Conservation (phyloP, 805 yeast species). For the Candida loeiensis region DNA sequence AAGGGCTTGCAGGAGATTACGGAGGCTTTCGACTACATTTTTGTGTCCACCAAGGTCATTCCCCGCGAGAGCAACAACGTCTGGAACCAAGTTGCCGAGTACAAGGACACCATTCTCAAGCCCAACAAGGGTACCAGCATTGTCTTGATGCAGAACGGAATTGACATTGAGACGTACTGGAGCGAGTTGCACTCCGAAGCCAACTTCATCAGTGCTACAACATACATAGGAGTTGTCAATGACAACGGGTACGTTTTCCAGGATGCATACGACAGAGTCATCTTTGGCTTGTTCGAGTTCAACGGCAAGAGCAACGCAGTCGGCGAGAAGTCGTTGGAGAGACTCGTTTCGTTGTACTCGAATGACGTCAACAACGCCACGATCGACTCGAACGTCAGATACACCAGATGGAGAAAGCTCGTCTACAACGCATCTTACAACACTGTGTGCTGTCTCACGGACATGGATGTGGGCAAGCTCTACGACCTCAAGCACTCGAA, state of each 20-base stretch:
- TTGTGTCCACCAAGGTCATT: slow-evolving; percentile 33
- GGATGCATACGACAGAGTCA: slow-evolving; percentile 14
- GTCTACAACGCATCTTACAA: slow-evolving; percentile 36
- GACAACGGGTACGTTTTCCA: slow-evolving; percentile 29
- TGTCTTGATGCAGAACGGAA: slow-evolving; percentile 40
- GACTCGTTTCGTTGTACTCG: slow-evolving; percentile 26
- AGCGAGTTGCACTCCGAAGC: slow-evolving; percentile 29
- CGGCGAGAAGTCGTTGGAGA: slow-evolving; percentile 20
- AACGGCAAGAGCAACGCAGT: slow-evolving; percentile 15
- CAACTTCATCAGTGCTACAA: slow-evolving; percentile 35
- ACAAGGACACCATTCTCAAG: slow-evolving; percentile 12
- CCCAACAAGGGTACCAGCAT: slow-evolving; percentile 20
- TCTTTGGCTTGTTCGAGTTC: slow-evolving; percentile 25
- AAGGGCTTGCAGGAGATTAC: slow-evolving; percentile 21
- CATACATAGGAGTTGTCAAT: slow-evolving; percentile 33
- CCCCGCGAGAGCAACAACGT: slow-evolving; percentile 22
- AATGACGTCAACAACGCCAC: slow-evolving; percentile 33
- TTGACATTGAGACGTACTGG: slow-evolving; percentile 34
- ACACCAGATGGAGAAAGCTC: slow-evolving; percentile 39
- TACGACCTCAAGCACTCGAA: slow-evolving; percentile 21
- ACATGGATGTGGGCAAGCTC: slow-evolving; percentile 40
- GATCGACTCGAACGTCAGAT: slow-evolving; percentile 27
- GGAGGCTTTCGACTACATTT: slow-evolving; percentile 30
- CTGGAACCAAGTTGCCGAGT: slow-evolving; percentile 22
- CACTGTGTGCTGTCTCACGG: slow-evolving; percentile 32